Base-by-base conservation (phyloP, 106 monocot genomes). In the Phalaenopsis aphrodite region DNA sequence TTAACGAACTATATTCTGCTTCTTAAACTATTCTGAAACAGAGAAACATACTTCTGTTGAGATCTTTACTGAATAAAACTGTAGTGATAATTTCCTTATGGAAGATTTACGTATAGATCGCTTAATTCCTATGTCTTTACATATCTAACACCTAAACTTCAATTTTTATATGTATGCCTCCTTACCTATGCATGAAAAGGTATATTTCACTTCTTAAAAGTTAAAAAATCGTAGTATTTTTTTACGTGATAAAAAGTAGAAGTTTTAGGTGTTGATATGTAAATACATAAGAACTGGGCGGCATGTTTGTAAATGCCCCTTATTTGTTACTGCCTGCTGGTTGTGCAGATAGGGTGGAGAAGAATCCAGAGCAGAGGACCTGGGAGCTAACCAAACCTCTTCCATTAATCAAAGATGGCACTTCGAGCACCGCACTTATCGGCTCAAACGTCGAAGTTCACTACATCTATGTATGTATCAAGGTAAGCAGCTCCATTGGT, bases 381-480 rank as follows among this genome's bases (percentile, higher is more conserved):
- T 98, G 94, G 92, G 92, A 94, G 41, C 65, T 98, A 68, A 94
- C 87, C 1, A 79, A 77, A 18, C 90, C 94, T 18, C 15, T 98
- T 41, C 92, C 90, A 79, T 58, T 86, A 71, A 84, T 83, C 61
- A 87, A 88, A 30, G 90, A 90, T 82, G 87, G 90, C 68, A 89
- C 80, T 76, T 90, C 89, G 38, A 55, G 82, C 43, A 71, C 89
- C 65, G 23, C 56, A 52, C 46, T 79, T 80, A 84, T 98, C 5
- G 92, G 97, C 8, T 49, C 85, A 46, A 91, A 89, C 81, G 83
- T 89, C 18, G 94, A 92, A 68, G 86, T 98, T 52, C 94, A 98
- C 82, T 98, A 94, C 77, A 98, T 98, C 47, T 98, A 98, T 75
- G 88, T 92, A 19, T 98, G 97, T 55, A 86, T 79, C 8, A 98